Evolutionary conservation across 352 stramenopile genomes (phyloP).

Genomic region (Aphanomyces euteiches): DNA sequence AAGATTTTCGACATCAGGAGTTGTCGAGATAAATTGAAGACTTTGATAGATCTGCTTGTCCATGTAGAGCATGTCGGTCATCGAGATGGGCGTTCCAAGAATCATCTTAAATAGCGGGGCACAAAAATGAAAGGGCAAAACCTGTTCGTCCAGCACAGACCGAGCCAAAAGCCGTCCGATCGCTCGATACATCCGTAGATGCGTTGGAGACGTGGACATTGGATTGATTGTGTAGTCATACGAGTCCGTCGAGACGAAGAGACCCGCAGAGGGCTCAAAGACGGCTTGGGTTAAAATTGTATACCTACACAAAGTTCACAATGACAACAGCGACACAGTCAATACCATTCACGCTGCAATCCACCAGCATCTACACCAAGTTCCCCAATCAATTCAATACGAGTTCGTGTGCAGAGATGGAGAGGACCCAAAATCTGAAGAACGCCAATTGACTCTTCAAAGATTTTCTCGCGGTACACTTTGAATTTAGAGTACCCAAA

Average conservation of each 20-base stretch:
- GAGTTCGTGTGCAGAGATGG: constrained; percentile 71
- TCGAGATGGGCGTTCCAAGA: constrained; percentile 50
- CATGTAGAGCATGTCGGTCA: constrained; percentile 58
- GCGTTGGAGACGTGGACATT: not conserved
- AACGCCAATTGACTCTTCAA: constrained; percentile 78
- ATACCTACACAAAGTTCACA: constrained; percentile 34
- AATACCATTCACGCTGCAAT: constrained; percentile 81
- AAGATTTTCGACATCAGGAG: constrained; percentile 49
- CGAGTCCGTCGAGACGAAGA: constrained; percentile 23
- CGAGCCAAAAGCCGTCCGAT: constrained; percentile 65
- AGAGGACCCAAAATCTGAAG: constrained; percentile 63
- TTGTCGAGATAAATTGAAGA: constrained; percentile 57
- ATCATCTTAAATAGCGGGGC: constrained; percentile 69
- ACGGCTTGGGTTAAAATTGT: constrained; percentile 26
- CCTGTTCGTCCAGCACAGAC: constrained; percentile 62
- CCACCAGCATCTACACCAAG: constrained; percentile 74
- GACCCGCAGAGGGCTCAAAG: constrained; percentile 9
- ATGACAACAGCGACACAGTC: too few relatives aligned
- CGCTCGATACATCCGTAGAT: constrained; percentile 2
- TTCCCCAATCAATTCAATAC: constrained; percentile 85
- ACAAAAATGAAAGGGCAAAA: constrained; percentile 62
- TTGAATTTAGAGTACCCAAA: constrained; percentile 47
- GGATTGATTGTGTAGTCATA: constrained; percentile 25
- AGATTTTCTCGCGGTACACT: constrained; percentile 70
- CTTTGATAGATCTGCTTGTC: constrained; percentile 72